Evolutionary conservation across 192 early-diverging fungal genomes (phyloP).

Genomic region (Coemansia brasiliensis): DNA sequence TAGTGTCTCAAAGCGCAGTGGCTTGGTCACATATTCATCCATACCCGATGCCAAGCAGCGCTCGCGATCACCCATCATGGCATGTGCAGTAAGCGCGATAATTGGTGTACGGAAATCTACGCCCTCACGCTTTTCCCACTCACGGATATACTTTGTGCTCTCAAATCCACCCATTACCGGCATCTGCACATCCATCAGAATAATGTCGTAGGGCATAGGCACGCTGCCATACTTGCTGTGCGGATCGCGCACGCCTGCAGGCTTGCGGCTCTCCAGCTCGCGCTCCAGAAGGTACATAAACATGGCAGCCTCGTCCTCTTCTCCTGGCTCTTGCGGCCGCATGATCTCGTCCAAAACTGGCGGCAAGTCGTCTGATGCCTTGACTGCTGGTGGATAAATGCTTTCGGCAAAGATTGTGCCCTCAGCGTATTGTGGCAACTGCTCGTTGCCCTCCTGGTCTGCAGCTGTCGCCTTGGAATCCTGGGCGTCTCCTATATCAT

Average conservation of each 20-base stretch:
- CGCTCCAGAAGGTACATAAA: conserved; percentile 15
- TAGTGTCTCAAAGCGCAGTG: conserved; percentile 53
- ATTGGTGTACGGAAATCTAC: conserved; percentile 69
- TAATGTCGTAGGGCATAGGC: conserved; percentile 59
- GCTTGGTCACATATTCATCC: conserved; percentile 78
- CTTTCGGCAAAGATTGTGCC: conserved; percentile 50
- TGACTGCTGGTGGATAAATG: conserved; percentile 48
- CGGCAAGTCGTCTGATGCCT: conserved; percentile 37
- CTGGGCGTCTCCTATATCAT: background rate
- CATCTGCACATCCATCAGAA: conserved; percentile 91
- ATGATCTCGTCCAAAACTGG: conserved; percentile 35
- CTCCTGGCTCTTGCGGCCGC: conserved; percentile 9
- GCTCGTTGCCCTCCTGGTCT: background rate
- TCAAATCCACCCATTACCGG: conserved; percentile 89
- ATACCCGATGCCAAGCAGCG: conserved; percentile 81
- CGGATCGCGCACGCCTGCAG: conserved; percentile 56
- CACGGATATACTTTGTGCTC: conserved; percentile 76
- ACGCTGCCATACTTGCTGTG: conserved; percentile 51
- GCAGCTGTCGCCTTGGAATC: background rate
- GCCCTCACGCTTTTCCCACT: conserved; percentile 62
- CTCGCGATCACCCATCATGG: conserved; percentile 89
- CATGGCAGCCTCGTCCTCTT: conserved; percentile 1
- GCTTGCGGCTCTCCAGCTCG: conserved; percentile 33
- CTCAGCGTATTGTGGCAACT: conserved; percentile 26
- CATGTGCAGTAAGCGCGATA: conserved; percentile 83